Evolutionary conservation across 345 rosid species (phyloP).

Genomic region (Eucalyptus caleyi): DNA sequence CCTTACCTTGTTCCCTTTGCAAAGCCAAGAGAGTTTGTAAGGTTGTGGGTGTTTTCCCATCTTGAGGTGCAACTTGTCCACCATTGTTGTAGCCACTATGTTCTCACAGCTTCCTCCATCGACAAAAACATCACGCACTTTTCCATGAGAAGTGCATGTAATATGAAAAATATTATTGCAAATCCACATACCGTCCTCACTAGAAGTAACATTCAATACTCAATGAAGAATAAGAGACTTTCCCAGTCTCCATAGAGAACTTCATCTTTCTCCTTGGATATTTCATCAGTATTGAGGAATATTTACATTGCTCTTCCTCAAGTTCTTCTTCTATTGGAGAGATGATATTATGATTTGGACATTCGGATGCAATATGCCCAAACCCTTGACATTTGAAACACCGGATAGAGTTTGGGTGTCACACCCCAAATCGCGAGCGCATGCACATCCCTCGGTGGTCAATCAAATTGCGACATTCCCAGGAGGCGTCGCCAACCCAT

Average conservation of each 20-base stretch:
- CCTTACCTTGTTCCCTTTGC: not conserved
- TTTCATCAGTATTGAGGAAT: not conserved
- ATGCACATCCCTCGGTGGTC: too few species aligned
- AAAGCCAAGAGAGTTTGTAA: not conserved
- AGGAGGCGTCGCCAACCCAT: too few species aligned
- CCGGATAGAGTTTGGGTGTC: not conserved
- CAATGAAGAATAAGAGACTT: not conserved
- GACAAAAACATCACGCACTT: not conserved
- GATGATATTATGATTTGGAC: not conserved
- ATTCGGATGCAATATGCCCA: not conserved
- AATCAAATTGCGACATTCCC: too few species aligned
- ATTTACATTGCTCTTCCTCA: not conserved
- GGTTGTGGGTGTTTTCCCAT: not conserved
- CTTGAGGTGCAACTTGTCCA: not conserved
- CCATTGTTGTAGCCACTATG: not conserved
- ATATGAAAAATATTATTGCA: not conserved
- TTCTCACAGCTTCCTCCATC: not conserved
- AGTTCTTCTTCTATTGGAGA: not conserved
- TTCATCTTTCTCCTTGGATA: not conserved
- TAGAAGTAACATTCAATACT: not conserved
- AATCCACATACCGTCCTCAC: not conserved
- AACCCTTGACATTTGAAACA: not conserved
- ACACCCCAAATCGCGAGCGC: too few species aligned
- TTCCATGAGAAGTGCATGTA: not conserved
- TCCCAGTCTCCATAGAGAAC: not conserved